A percentile compares a stretch with the other conserved stretches of the same genome.
Conservation (phyloP, 2,329 filamentous ascomycete species). For the Kalmusia sp. region DNA sequence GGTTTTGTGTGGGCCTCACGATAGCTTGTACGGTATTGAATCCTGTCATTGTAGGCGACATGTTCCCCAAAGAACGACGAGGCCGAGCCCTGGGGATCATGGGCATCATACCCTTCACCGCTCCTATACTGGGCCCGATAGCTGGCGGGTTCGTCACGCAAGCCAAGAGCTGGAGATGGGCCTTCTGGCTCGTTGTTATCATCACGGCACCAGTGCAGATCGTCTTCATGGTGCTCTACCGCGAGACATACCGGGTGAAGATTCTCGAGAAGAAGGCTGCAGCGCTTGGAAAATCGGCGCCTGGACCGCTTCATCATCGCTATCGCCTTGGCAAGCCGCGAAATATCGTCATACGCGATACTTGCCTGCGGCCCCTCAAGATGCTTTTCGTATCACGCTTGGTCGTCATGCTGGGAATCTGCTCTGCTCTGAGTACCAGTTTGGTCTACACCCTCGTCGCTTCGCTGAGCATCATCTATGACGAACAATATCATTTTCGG, state of each 20-base stretch:
- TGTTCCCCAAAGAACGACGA: conserved; percentile 10
- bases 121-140: conserved; percentile 45
- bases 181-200: conserved; percentile 13
- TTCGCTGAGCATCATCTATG: too few species aligned
- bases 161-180: conserved; percentile 14
- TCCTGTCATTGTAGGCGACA: conserved; percentile 45
- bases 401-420: too few species aligned
- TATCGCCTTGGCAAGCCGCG: too few species aligned
- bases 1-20: conserved; percentile 49
- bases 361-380: too few species aligned
- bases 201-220: background rate
- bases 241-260: conserved; percentile 27
- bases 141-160: conserved; percentile 10
- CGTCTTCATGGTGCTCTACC: conserved; percentile 8
- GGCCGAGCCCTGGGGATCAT: conserved; percentile 7
- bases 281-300: conserved; percentile 37
- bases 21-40: conserved; percentile 67
- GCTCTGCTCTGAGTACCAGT: too few species aligned
- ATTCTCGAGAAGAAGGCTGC: conserved; percentile 40
- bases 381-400: too few species aligned
- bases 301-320: too few species aligned
- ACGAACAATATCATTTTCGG: too few species aligned
- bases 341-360: too few species aligned
- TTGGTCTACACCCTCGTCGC: too few species aligned
- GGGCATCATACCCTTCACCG: conserved; percentile 56